phyloP scores from a whole-genome alignment of 2,329 filamentous ascomycete genomes.

The Colletotrichum spinosum region DNA sequence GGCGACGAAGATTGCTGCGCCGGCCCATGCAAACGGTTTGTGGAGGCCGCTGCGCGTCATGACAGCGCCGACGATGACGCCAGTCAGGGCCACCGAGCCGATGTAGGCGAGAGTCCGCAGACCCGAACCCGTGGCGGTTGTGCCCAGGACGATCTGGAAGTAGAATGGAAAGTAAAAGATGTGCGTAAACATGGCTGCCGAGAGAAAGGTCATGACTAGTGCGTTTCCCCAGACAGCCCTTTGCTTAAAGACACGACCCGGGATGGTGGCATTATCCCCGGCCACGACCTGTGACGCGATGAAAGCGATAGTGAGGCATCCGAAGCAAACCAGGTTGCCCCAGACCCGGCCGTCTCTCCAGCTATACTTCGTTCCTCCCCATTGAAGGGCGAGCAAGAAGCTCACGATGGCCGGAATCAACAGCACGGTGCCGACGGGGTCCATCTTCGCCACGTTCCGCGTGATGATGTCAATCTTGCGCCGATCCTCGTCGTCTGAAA shows the following conservation, averaged over 20 bases:
- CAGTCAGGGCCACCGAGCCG: conserved; percentile 60
- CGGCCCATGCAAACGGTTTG: conserved; percentile 48
- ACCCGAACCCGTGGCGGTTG: conserved; percentile 62
- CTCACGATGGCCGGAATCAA: conserved; percentile 64
- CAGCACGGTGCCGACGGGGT: conserved; percentile 61
- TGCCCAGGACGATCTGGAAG: conserved; percentile 65
- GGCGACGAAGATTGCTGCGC: conserved; percentile 54
- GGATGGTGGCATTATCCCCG: conserved; percentile 57
- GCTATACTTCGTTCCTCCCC: conserved; percentile 63
- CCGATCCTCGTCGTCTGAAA: not conserved
- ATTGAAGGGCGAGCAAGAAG: conserved; percentile 67
- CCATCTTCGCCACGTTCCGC: conserved; percentile 41
- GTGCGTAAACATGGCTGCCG: conserved; percentile 46
- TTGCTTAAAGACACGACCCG: conserved; percentile 58
- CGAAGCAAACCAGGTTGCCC: conserved; percentile 44
- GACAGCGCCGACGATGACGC: conserved; percentile 55
- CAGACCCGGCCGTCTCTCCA: conserved; percentile 61
- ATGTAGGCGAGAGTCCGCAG: conserved; percentile 65
- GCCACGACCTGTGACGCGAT: conserved; percentile 53
- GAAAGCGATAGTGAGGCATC: conserved; percentile 43
- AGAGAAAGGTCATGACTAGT: conserved; percentile 46
- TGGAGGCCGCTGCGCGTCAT: conserved; percentile 55
- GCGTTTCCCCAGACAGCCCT: conserved; percentile 55
- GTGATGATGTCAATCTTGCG: conserved; percentile 54
- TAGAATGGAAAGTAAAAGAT: conserved; percentile 54